A percentile compares a stretch with the other conserved stretches of the same genome.
Evolutionary conservation across 1,284 basidiomycete genomes (phyloP).

Genomic region (Irpex sp.): DNA sequence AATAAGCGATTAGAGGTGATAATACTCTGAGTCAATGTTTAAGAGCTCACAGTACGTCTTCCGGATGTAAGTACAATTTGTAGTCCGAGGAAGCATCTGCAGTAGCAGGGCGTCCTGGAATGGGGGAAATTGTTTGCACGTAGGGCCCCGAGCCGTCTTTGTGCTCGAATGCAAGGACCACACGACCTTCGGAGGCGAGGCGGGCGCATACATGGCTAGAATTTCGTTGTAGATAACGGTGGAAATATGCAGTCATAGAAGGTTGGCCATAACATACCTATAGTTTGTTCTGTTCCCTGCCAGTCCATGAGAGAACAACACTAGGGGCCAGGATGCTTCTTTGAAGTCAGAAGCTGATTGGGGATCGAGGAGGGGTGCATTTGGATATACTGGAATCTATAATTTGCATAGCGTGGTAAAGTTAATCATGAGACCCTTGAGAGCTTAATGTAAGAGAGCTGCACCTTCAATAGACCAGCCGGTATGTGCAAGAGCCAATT

Average conservation of each 20-base stretch:
- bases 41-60: constrained; percentile 21
- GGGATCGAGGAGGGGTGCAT: constrained; percentile 49
- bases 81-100: constrained; percentile 14
- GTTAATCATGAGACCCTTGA: not conserved
- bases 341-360: constrained; percentile 1
- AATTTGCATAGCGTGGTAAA: not conserved
- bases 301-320: constrained; percentile 79
- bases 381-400: constrained; percentile 31
- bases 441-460: constrained; percentile 1
- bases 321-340: constrained; percentile 52
- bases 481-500: constrained; percentile 47
- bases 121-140: constrained; percentile 28
- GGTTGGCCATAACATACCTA: constrained; percentile 34
- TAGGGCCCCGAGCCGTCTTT: constrained; percentile 66
- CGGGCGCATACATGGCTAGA: constrained; percentile 61
- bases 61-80: constrained; percentile 20
- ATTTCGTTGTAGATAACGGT: constrained; percentile 28
- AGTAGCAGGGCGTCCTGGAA: constrained; percentile 12
- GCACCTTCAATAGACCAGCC: constrained; percentile 29
- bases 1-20: not conserved
- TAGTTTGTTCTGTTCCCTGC: constrained; percentile 71
- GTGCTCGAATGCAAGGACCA: constrained; percentile 76
- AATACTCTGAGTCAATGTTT: not conserved
- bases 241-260: not conserved
- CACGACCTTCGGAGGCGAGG: constrained; percentile 67